phyloP scores from a whole-genome alignment of 2,329 filamentous ascomycete genomes.

The Aspergillus alliaceus region DNA sequence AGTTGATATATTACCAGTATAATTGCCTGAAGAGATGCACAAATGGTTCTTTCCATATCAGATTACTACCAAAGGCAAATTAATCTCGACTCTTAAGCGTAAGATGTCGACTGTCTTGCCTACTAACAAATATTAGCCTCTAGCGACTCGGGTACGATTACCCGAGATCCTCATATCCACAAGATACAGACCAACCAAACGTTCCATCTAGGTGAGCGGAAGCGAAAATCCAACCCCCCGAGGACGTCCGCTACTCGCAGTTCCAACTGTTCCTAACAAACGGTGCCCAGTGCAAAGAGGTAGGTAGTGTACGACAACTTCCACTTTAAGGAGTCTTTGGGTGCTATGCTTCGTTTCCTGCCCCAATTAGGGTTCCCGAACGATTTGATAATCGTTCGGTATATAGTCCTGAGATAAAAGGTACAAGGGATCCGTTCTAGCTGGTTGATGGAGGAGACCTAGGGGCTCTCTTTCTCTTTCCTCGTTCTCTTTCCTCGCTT shows the following conservation, averaged over 20 bases:
- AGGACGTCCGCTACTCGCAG: neutral
- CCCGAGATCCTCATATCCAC: no score
- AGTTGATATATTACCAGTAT: no score
- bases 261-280: neutral
- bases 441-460: neutral
- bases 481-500: neutral
- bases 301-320: neutral
- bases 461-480: neutral
- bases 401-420: neutral
- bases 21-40: no score
- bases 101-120: no score
- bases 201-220: no score
- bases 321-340: neutral
- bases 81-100: no score
- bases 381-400: neutral
- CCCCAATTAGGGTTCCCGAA: neutral
- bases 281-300: neutral
- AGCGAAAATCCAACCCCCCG: neutral
- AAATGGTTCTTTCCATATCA: no score
- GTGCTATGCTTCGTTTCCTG: neutral
- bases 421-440: neutral
- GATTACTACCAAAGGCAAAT: no score
- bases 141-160: no score
- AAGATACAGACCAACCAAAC: no score
- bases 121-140: no score